phyloP scores from a whole-genome alignment of 148 eudicot species.

The Amaranthus cruentus region DNA sequence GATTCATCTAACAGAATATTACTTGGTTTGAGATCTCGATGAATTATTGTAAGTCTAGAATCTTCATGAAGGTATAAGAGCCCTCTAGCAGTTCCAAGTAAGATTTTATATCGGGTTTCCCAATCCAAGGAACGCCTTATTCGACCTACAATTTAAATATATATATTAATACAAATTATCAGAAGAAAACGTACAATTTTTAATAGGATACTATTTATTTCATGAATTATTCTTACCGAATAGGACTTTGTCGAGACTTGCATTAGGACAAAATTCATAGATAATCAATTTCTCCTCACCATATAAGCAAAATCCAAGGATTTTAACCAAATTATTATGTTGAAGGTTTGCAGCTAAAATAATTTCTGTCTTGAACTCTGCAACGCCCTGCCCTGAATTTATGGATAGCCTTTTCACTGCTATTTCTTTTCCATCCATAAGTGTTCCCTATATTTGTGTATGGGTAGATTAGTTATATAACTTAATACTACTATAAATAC shows the following conservation, averaged over 20 bases:
- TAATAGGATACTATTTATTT: no score
- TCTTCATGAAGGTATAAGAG: slow-evolving; percentile 21
- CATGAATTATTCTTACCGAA: neutral
- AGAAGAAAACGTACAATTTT: no score
- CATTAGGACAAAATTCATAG: slow-evolving; percentile 13
- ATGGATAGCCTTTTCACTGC: slow-evolving; percentile 21
- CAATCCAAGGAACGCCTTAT: slow-evolving; percentile 6
- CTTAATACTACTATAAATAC: no score
- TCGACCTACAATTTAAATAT: neutral
- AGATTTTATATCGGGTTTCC: slow-evolving; percentile 2
- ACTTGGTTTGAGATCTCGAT: slow-evolving; percentile 7
- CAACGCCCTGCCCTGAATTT: slow-evolving; percentile 8
- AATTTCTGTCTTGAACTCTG: slow-evolving; percentile 18
- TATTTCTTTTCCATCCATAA: slow-evolving; percentile 9
- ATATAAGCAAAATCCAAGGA: slow-evolving; percentile 13
- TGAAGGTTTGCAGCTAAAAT: slow-evolving; percentile 18
- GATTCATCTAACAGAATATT: slow-evolving; percentile 15
- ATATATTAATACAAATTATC: no score
- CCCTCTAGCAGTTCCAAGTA: slow-evolving; percentile 5
- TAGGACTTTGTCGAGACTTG: slow-evolving; percentile 11
- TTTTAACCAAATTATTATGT: slow-evolving; percentile 17
- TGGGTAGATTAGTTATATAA: no score
- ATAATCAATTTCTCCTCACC: slow-evolving; percentile 16
- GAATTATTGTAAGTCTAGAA: slow-evolving; percentile 14
- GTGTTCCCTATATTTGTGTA: slow-evolving; percentile 3